These are phyloP conservation scores for Neonothopanus nambi DNA, from an alignment of 1,284 basidiomycete species.

Conservation along the genomic window DNA sequence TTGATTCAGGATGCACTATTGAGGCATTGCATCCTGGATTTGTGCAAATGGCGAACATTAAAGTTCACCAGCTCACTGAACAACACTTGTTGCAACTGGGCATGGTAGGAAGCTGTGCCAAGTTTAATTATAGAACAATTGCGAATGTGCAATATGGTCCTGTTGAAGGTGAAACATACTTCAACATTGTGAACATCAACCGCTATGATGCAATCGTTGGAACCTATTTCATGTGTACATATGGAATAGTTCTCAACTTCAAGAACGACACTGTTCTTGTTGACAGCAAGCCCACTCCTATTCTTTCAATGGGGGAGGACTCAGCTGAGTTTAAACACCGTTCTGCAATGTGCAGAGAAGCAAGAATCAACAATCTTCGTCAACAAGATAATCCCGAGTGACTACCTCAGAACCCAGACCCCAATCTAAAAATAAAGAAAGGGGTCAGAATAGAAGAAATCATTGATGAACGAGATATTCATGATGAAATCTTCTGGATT, in stretches of 20 bases:
- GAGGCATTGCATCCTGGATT: conserved; percentile 15
- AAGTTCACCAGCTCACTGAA: conserved; percentile 13
- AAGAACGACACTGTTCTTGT: conserved; percentile 17
- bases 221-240: conserved; percentile 25
- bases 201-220: conserved; percentile 32
- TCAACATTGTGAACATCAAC: conserved; percentile 33
- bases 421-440: no score
- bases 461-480: conserved; percentile 2
- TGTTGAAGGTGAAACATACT: conserved; percentile 21
- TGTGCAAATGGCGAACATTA: conserved; percentile 5
- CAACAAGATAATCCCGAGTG: no score
- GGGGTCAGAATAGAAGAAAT: no score
- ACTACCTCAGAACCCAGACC: no score
- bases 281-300: conserved; percentile 1
- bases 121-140: conserved; percentile 14
- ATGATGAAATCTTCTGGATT: not conserved
- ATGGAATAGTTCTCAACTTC: conserved; percentile 26
- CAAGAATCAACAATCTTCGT: not conserved
- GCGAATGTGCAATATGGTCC: conserved; percentile 17
- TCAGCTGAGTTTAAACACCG: not conserved
- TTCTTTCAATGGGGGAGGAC: conserved; percentile 18
- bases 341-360: conserved; percentile 11
- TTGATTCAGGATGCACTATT: conserved; percentile 19
- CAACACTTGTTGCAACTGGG: conserved; percentile 18
- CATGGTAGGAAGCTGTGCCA: conserved; percentile 15